Evolutionary conservation across 805 yeast species (phyloP).

Genomic region (Lachancea kluyveri): DNA sequence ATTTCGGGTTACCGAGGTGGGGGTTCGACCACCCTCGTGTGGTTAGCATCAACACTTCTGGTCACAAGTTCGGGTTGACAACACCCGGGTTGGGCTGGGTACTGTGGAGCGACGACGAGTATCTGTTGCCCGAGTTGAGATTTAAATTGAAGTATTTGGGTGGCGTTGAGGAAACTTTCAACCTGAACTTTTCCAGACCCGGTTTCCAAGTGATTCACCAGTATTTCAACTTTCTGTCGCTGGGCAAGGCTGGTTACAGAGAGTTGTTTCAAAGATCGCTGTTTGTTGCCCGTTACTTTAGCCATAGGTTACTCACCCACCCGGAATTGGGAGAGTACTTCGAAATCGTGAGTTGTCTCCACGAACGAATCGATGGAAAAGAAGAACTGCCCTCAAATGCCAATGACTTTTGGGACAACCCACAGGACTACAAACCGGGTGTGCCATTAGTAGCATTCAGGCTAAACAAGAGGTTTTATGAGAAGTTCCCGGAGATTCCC

Average conservation of each 20-base stretch:
- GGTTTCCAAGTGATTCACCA: slow-evolving; percentile 89
- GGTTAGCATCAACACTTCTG: slow-evolving; percentile 79
- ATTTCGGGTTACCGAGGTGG: slow-evolving; percentile 41
- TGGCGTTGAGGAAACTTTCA: slow-evolving; percentile 81
- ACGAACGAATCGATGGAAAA: slow-evolving; percentile 44
- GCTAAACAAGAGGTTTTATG: slow-evolving; percentile 51
- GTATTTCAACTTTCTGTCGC: slow-evolving; percentile 68
- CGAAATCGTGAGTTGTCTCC: slow-evolving; percentile 72
- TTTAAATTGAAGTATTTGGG: slow-evolving; percentile 82
- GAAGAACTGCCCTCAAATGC: slow-evolving; percentile 19
- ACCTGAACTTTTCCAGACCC: slow-evolving; percentile 84
- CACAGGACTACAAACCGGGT: slow-evolving; percentile 58
- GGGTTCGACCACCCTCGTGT: slow-evolving; percentile 77
- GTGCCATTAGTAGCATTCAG: slow-evolving; percentile 88
- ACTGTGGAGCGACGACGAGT: slow-evolving; percentile 61
- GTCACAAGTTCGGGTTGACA: slow-evolving; percentile 88
- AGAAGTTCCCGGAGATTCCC: slow-evolving; percentile 71
- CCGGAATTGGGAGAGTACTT: slow-evolving; percentile 61
- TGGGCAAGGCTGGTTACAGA: slow-evolving; percentile 69
- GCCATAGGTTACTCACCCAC: slow-evolving; percentile 39
- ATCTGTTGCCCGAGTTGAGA: slow-evolving; percentile 64
- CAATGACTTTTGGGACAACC: slow-evolving; percentile 21
- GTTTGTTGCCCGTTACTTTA: slow-evolving; percentile 62
- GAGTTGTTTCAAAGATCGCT: slow-evolving; percentile 56
- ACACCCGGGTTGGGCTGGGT: slow-evolving; percentile 94